Conservation (phyloP, 257 asterid species). For the Solanum appendiculatum region DNA sequence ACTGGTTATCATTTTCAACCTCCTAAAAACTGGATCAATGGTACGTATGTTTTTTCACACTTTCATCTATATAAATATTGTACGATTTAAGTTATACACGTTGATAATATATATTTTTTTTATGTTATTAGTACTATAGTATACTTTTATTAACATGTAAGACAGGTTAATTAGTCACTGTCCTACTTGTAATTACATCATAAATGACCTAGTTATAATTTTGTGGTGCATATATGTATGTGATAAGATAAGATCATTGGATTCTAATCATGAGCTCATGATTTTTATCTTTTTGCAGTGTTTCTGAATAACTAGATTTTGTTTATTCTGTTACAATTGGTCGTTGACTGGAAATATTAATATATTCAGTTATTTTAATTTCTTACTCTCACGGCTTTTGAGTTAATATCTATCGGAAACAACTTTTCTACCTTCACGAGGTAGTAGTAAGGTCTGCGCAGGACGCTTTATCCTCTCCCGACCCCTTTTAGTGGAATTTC, state of each 20-base stretch:
- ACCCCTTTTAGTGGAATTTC: too few relatives aligned
- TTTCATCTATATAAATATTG: not conserved
- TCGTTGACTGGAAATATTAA: not conserved
- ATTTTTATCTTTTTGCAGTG: not conserved
- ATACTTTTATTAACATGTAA: not conserved
- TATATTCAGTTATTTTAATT: not conserved
- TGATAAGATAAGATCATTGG: not conserved
- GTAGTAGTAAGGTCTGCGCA: fast-evolving
- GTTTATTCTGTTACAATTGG: not conserved
- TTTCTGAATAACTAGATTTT: not conserved
- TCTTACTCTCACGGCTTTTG: not conserved
- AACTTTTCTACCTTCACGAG: not conserved
- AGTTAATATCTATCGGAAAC: not conserved
- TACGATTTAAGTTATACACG: not conserved
- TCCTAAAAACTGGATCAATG: slow-evolving; percentile 28
- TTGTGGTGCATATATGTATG: not conserved
- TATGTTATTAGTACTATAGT: not conserved
- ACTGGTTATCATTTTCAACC: slow-evolving; percentile 36
- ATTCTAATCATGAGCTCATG: not conserved
- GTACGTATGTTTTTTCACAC: not conserved
- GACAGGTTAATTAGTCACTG: too few relatives aligned
- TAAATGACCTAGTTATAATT: not conserved
- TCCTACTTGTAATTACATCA: not conserved
- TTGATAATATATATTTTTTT: not conserved
- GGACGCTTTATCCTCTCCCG: fast-evolving